These are phyloP conservation scores for Fusarium sp. DNA, from an alignment of 2,329 filamentous ascomycete species.

Conservation along the genomic window DNA sequence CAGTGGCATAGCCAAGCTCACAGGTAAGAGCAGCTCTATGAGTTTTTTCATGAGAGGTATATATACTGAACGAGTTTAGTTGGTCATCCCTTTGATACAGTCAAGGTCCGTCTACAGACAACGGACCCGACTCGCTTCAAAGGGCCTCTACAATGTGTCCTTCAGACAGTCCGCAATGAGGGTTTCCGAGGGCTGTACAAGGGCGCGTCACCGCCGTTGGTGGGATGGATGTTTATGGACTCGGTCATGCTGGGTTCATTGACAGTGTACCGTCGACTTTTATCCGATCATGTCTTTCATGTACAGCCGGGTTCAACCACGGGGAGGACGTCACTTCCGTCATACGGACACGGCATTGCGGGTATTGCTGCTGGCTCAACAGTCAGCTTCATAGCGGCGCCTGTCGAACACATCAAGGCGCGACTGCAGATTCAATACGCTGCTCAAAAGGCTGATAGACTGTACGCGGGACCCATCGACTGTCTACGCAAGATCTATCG, in stretches of 20 bases:
- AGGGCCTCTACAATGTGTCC: constrained; percentile 84
- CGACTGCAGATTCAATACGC: constrained; percentile 94
- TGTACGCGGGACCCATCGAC: constrained; percentile 89
- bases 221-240: constrained; percentile 99
- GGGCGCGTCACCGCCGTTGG: constrained; percentile 86
- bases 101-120: constrained; percentile 96
- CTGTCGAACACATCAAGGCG: constrained; percentile 94
- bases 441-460: constrained; percentile 74
- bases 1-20: constrained; percentile 88
- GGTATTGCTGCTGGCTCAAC: constrained; percentile 87
- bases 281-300: constrained; percentile 81
- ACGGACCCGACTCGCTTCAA: constrained; percentile 78
- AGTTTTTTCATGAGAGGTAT: not conserved
- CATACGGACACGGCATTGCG: constrained; percentile 84
- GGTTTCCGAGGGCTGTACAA: constrained; percentile 90
- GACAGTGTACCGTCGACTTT: constrained; percentile 83
- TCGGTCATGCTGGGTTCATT: constrained; percentile 87
- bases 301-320: constrained; percentile 44
- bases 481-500: constrained; percentile 73
- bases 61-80: constrained; percentile 49
- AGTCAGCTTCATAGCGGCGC: constrained; percentile 90
- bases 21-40: constrained; percentile 62
- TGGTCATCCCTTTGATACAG: constrained; percentile 86
- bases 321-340: constrained; percentile 63
- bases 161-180: constrained; percentile 85